Conservation (phyloP, 1,284 basidiomycete species). For the Rhizoctonia solani region DNA sequence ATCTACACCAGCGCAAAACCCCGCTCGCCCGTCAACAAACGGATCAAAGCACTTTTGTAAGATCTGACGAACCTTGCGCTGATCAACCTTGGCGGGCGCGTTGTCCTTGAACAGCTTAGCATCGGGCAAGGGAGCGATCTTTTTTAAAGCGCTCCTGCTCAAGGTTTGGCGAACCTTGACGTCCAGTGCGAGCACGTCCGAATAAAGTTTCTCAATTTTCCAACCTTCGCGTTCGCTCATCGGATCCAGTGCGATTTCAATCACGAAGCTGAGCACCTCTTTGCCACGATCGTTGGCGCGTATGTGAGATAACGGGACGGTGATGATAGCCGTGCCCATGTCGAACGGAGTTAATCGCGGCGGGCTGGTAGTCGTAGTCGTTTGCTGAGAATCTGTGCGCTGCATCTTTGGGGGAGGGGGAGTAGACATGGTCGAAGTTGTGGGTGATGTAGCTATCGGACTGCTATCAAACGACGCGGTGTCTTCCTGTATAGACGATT, state of each 20-base stretch:
- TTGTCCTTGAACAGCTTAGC: slow-evolving; percentile 95
- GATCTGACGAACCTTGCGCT: slow-evolving; percentile 73
- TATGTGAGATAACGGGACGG: slow-evolving; percentile 74
- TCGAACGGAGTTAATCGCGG: slow-evolving; percentile 56
- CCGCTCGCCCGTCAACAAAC: slow-evolving; percentile 36
- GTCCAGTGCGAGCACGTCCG: slow-evolving; percentile 86
- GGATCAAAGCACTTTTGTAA: no score
- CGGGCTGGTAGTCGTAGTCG: slow-evolving; percentile 58
- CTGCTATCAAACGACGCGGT: slow-evolving; percentile 19
- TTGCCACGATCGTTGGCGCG: slow-evolving; percentile 84
- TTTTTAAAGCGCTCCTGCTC: slow-evolving; percentile 75
- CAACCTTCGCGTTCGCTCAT: slow-evolving; percentile 70
- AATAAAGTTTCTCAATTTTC: slow-evolving; percentile 93
- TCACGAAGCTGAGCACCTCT: slow-evolving; percentile 82
- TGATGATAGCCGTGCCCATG: background rate
- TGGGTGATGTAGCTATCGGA: slow-evolving; percentile 14
- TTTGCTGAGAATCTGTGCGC: slow-evolving; percentile 30
- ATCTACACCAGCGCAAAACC: slow-evolving; percentile 51
- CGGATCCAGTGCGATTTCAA: slow-evolving; percentile 50
- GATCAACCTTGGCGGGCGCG: slow-evolving; percentile 94
- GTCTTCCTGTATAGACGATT: slow-evolving; percentile 18
- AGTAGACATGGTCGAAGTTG: background rate
- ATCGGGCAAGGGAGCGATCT: slow-evolving; percentile 83
- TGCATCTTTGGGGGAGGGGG: slow-evolving; percentile 22
- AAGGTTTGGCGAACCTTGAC: slow-evolving; percentile 57